Base-by-base conservation (phyloP, 345 rosid species). In the Erodium maritimum region DNA sequence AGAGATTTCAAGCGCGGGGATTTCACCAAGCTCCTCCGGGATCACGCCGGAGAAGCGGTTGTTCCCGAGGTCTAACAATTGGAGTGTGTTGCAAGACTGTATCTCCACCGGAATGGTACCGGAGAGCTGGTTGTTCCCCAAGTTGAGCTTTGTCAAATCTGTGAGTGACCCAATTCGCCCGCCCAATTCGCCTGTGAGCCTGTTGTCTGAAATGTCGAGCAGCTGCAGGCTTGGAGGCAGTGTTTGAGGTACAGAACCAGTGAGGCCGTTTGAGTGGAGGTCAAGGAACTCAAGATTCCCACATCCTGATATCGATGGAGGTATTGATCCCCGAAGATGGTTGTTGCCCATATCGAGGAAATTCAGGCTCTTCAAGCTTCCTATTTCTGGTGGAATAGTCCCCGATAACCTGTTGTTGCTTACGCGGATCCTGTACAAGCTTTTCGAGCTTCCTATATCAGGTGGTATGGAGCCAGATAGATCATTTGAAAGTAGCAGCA, bases 391-490 rank as follows among this genome's bases (percentile, higher is more conserved):
- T 59, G 98, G 98, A 75, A 88, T 77, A 65, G 67, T 74, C 59
- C 98, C 95, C 0, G 74, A 63, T 2, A 91, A 78, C 75, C 78
- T 80, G 69, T 91, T 91, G 33, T 73, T 70, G 61, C 73, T 86
- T 66, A 88, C 63, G 21, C 96, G 66, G 46, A 86, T 29, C 80
- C 98, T 68, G 60, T 82, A 83, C 52, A 91, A 69, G 54, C 64
- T 81, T 21, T 82, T 81, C 57, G 93, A 86, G 74, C 84, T 88
- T 0, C 96, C 98, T 64, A 91, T 74, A 65, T 86, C 98, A 0
- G 89, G 87, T 0, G 91, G 94, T 57, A 88, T 73, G 22, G 73
- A 82, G 29, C 95, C 94, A 0, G 98, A 86, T 21, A 91, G 72
- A 60, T 76, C 73, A 53, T 91, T 88, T 45, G 91, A 81, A 51